These are phyloP conservation scores for Alternaria incomplexa DNA, from an alignment of 2,329 filamentous ascomycete genomes.

Conservation along the genomic window DNA sequence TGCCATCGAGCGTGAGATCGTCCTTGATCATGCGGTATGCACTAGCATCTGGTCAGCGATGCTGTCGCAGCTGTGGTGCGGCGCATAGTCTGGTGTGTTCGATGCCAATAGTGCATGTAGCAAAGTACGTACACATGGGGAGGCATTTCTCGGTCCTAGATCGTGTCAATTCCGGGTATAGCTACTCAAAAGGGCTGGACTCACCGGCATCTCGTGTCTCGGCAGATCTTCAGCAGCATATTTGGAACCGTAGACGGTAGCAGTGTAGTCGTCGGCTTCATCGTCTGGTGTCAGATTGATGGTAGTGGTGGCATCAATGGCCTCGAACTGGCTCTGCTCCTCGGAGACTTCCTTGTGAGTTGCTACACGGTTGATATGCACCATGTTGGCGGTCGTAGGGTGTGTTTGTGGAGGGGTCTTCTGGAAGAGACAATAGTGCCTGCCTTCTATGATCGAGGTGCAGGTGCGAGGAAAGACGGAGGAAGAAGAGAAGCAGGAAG, in stretches of 20 bases:
- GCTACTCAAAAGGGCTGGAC: conserved; percentile 12
- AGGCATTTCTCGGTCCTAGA: conserved; percentile 73
- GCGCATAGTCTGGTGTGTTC: background rate
- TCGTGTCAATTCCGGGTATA: background rate
- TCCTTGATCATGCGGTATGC: conserved; percentile 96
- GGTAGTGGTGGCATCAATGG: conserved; percentile 17
- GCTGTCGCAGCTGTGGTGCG: background rate
- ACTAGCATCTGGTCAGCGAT: conserved; percentile 14
- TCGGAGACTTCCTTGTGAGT: conserved; percentile 49
- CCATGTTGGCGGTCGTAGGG: conserved; percentile 47
- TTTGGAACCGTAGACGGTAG: conserved; percentile 85
- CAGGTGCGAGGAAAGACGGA: background rate
- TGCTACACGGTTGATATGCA: conserved; percentile 56
- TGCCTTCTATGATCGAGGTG: background rate
- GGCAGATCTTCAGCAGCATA: conserved; percentile 85
- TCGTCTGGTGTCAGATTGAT: conserved; percentile 37
- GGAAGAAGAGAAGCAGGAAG: background rate
- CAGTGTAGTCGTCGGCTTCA: conserved; percentile 65
- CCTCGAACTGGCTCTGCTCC: conserved; percentile 25
- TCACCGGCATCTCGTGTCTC: conserved; percentile 82
- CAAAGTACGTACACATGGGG: conserved; percentile 65
- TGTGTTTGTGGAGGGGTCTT: background rate
- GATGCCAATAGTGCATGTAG: too few species aligned
- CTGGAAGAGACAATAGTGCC: background rate
- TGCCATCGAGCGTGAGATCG: conserved; percentile 87